phyloP scores from a whole-genome alignment of 2,329 filamentous ascomycete species.

The Delphinella strobiligena region DNA sequence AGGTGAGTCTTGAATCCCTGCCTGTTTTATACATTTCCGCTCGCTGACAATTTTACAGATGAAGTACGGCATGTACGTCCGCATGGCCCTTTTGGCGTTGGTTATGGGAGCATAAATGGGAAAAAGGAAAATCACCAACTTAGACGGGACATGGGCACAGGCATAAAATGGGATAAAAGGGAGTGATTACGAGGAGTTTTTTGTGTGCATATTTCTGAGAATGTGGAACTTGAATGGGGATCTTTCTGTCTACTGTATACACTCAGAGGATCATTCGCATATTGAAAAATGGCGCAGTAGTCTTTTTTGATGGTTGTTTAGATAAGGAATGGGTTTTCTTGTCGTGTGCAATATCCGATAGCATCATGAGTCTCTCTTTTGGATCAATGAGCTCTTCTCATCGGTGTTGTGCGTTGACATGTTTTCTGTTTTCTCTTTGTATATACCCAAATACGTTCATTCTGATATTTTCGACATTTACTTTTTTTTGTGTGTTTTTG shows the following conservation, averaged over 20 bases:
- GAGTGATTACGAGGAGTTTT: neutral
- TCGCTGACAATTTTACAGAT: conserved; percentile 53
- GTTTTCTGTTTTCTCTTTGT: neutral
- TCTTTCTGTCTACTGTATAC: too few species aligned
- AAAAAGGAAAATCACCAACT: conserved; percentile 15
- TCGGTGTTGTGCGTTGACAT: conserved; percentile 47
- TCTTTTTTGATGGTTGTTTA: too few species aligned
- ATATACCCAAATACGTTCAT: neutral
- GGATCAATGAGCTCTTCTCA: too few species aligned
- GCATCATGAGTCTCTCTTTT: too few species aligned
- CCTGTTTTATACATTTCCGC: conserved; percentile 5
- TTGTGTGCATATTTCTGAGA: neutral
- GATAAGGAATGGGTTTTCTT: too few species aligned
- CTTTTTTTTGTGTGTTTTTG: too few species aligned
- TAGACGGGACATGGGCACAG: neutral
- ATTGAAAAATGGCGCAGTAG: too few species aligned
- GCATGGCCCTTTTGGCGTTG: conserved; percentile 92
- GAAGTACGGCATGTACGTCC: conserved; percentile 93
- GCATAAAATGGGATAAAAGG: neutral
- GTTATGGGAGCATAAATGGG: conserved; percentile 54
- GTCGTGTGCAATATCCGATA: too few species aligned
- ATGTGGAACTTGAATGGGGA: neutral
- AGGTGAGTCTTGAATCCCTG: conserved; percentile 52
- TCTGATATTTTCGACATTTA: too few species aligned
- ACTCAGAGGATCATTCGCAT: too few species aligned